Base-by-base conservation (phyloP, 202 grass and related monocot genomes). In the Eragrostis tef region DNA sequence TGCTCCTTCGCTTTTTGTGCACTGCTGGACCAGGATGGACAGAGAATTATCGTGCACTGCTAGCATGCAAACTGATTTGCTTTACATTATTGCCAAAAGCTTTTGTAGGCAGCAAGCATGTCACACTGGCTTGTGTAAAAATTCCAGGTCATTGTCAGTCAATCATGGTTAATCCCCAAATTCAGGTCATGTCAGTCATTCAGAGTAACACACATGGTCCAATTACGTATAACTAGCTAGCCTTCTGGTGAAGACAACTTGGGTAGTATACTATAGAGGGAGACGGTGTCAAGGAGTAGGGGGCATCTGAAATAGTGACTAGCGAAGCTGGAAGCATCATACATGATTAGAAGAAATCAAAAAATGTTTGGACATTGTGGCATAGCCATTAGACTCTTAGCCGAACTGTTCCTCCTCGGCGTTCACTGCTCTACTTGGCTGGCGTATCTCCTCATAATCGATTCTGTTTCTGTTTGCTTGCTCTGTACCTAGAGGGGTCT, bases 291-390 rank as follows among this genome's bases (percentile, higher is more conserved):
- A 81, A 59, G 75, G 82, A 12, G 39, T 60, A 73, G 73, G 73
- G 77, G 61, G 79, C 87, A 81, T 86, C 78, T 86, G 66, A n/a
- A 73, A 77, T 71, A 89, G 82, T 7, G 43, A 13, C 57, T 27
- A 14, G 9, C 24, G 47, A 9, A 34, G 7, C 42, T 70, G 71
- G 25, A 15, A 0, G 45, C 42, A 83, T 73, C 70, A 70, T 54
- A 45, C 22, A 16, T 69, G 78, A 42, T 62, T 57, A 42, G 31
- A 57, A 45, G 54, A 61, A 13, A 67, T 41, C 43, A 73, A 44
- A 12, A 65, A 74, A 79, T 39, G 59, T 48, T 52, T 72, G 82
- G 71, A 43, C 51, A 22, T 79, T 0, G 24, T 56, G 42, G 49
- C 19, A 71, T 17, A 51, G 73, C 63, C 26, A 22, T 60, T 60